phyloP scores from a whole-genome alignment of 805 yeast species.

The Grigorovia yakushimaensis region DNA sequence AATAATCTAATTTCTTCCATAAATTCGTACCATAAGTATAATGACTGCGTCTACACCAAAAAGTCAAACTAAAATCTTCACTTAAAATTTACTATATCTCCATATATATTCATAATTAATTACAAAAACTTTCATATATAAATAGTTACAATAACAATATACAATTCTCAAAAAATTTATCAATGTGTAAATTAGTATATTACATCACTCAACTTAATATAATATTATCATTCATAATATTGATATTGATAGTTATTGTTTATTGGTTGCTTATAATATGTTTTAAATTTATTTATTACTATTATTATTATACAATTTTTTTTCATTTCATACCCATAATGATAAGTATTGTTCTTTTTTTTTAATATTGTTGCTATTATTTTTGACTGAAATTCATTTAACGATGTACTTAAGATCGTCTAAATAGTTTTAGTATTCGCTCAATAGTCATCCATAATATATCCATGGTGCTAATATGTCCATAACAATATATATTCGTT shows the following conservation, averaged over 20 bases:
- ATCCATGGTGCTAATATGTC: neutral
- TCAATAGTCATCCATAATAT: too few relatives aligned
- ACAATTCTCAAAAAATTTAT: neutral
- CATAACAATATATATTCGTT: neutral
- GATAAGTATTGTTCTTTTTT: neutral
- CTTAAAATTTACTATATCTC: neutral
- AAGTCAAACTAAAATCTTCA: too few relatives aligned
- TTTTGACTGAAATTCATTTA: too few relatives aligned
- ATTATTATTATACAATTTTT: neutral
- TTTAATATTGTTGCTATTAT: neutral
- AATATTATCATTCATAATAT: neutral
- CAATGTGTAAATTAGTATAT: too few relatives aligned
- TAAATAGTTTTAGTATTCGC: too few relatives aligned
- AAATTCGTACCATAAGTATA: too few relatives aligned
- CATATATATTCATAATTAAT: neutral
- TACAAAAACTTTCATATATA: too few relatives aligned
- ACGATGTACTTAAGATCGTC: too few relatives aligned
- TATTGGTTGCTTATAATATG: neutral
- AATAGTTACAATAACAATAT: neutral
- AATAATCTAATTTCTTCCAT: too few relatives aligned
- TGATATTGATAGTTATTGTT: neutral
- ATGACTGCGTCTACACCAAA: too few relatives aligned
- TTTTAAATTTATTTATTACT: neutral
- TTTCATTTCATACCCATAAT: too few relatives aligned
- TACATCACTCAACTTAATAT: neutral